These are phyloP conservation scores for Strobilomyces dryophilus DNA, from an alignment of 768 basidiomycete genomes.

Conservation along the genomic window DNA sequence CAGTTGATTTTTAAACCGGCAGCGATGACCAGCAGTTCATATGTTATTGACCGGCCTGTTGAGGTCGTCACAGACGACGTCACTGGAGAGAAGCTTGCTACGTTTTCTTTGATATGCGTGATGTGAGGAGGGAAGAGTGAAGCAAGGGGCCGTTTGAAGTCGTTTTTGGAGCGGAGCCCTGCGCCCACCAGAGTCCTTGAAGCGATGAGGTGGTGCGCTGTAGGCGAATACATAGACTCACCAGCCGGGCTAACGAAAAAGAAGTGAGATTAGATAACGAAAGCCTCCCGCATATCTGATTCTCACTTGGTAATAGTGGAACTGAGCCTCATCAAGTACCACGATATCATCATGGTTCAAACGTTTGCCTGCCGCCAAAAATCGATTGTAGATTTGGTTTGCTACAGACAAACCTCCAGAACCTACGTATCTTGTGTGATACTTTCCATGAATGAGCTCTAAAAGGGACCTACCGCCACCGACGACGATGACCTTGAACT, in stretches of 20 bases:
- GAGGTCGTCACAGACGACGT: conserved; percentile 69
- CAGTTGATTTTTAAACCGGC: conserved; percentile 87
- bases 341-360: conserved; percentile 76
- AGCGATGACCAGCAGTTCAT: conserved; percentile 87
- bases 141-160: conserved; percentile 60
- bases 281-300: neutral
- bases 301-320: conserved; percentile 80
- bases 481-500: conserved; percentile 79
- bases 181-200: conserved; percentile 86
- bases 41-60: conserved; percentile 65
- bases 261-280: conserved; percentile 2
- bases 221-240: conserved; percentile 30
- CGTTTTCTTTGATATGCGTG: conserved; percentile 64
- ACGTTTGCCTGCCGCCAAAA: conserved; percentile 63
- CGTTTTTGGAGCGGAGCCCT: conserved; percentile 71
- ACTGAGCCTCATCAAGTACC: conserved; percentile 76
- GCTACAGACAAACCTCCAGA: conserved; percentile 80
- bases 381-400: conserved; percentile 82
- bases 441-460: neutral
- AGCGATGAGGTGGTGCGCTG: conserved; percentile 3
- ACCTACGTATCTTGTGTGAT: conserved; percentile 41
- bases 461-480: conserved; percentile 64
- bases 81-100: conserved; percentile 69
- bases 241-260: conserved; percentile 76
- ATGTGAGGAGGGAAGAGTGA: conserved; percentile 75